Base-by-base conservation (phyloP, 805 yeast genomes). In the Barnettozyma salicaria region DNA sequence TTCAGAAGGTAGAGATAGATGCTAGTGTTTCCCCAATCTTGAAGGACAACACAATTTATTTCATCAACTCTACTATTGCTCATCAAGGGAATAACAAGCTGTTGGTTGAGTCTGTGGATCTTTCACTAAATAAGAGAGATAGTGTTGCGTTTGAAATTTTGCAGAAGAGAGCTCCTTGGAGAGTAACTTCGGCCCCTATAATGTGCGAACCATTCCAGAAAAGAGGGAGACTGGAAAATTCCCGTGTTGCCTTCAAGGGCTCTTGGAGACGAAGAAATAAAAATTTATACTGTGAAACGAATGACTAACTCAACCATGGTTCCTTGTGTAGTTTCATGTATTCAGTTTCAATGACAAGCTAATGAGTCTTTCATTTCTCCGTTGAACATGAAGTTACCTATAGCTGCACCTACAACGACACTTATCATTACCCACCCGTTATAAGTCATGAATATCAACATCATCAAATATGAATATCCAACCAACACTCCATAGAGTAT, bases 381-480 rank as follows among this genome's bases (percentile, higher is more conserved):
- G 4, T 74, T 73, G 80, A 86, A 85, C 9, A 74, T 24, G 49
- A 68, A 76, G 53, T 78, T 70, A 1, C 95, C 95, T 19, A 74
- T 17, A n/a, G 67, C 69, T 2, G 92, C 92, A 2, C 95, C 95
- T 2, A 68, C 45, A 1, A 75, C 77, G 8, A 82, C 83, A 4
- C 90, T 77, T 7, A 75, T 32, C 92, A 84, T 83, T 23, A 78
- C 70, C 89, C 89, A 85, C 10, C 90, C 85, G 54, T 84, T 84
- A 57, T 81, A 85, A 6, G 90, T 82, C 95, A 85, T 85, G 49
- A 84, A 85, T 0, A 86, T 74, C 47, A 84, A 70, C 95, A 85
- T 84, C 49, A 78, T 61, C 64, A 78, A 61, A 50, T 81, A 80
- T 4, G 87, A 78, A 50, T 76, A 80, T 1, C 78, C 78, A 5